Conservation (phyloP, 2,329 filamentous ascomycete species). For the Waltergamsia citrina region DNA sequence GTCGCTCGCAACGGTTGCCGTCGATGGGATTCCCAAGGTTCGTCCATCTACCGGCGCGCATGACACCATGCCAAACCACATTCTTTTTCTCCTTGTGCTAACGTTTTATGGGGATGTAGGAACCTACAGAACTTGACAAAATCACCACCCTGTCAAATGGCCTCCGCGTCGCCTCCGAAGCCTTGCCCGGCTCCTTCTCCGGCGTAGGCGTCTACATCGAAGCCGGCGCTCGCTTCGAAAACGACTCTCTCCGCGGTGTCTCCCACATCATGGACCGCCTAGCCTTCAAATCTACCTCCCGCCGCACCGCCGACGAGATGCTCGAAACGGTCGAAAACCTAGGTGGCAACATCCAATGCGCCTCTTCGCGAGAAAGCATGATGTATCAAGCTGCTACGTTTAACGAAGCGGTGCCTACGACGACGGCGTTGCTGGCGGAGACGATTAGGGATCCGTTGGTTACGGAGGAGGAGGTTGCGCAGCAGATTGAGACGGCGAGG, state of each 20-base stretch:
- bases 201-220: slow-evolving; percentile 95
- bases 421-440: slow-evolving; percentile 79
- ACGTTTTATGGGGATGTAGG: no score
- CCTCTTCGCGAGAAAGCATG: slow-evolving; percentile 86
- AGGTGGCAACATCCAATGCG: slow-evolving; percentile 94
- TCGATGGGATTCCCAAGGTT: slow-evolving; percentile 26
- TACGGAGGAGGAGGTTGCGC: slow-evolving; percentile 75
- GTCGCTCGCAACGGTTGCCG: slow-evolving; percentile 20
- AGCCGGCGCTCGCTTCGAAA: slow-evolving; percentile 90
- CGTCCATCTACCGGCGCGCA: neutral
- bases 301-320: slow-evolving; percentile 71
- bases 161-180: slow-evolving; percentile 88
- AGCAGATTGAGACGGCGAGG: slow-evolving; percentile 82
- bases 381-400: slow-evolving; percentile 99
- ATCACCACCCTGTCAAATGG: slow-evolving; percentile 89
- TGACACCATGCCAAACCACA: neutral
- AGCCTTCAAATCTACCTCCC: slow-evolving; percentile 82
- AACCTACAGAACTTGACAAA: slow-evolving; percentile 77
- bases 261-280: slow-evolving; percentile 95
- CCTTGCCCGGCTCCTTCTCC: slow-evolving; percentile 86
- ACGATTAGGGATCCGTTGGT: slow-evolving; percentile 82
- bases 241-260: slow-evolving; percentile 71
- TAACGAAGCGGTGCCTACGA: slow-evolving; percentile 79
- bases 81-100: no score
- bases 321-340: slow-evolving; percentile 78